Evolutionary conservation across 2,329 filamentous ascomycete genomes (phyloP), one percentile per base, ranked within the genome.

Genomic region (Penicillium brasilianum): DNA sequence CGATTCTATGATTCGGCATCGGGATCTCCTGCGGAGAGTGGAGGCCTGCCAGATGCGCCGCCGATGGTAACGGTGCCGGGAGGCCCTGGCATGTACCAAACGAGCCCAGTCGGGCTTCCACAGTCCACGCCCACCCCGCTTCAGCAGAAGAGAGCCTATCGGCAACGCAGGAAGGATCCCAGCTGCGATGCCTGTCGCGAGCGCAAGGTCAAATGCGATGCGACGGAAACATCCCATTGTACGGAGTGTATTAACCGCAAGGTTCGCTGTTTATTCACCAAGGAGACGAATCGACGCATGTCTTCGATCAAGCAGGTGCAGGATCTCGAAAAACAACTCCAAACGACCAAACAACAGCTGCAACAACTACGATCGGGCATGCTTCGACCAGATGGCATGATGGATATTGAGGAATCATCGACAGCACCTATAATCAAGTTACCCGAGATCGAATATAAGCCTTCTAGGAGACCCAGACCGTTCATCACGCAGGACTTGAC

Each of bases 291-390:
- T 76, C 87, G 95, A 61, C 88, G 95, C 64, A 99, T 99, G 95
- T 98, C 95, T 18, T 98, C 94, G 1, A 98, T 98, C 80, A 99
- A 98, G 86, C 95, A 97, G 82, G 91, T 98, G 13, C 95, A 98
- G 78, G 95, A 99, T 75, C 83, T 99, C 28, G 94, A 98, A 79
- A 95, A 92, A 77, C 93, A 97, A 77, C 87, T 97, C 71, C 86
- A 90, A 50, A 85, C 89, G 55, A 85, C 95, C 43, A 91, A 89
- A 73, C 88, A 92, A 60, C 91, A 97, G 75, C 93, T 97, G 71
- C 84, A 82, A 58, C 89, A 88, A 63, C 80, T 97, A 41, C 87
- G 87, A 55, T 87, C 89, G 32, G 86, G 88, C 71, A 78, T 92
- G 46, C 71, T 79, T 41, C 82, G 83, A 57, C 79, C 78, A 41